Evolutionary conservation across 495 filamentous ascomycete genomes (phyloP), one percentile per base, ranked within the genome.

Genomic region (Penicillium samsonianum): DNA sequence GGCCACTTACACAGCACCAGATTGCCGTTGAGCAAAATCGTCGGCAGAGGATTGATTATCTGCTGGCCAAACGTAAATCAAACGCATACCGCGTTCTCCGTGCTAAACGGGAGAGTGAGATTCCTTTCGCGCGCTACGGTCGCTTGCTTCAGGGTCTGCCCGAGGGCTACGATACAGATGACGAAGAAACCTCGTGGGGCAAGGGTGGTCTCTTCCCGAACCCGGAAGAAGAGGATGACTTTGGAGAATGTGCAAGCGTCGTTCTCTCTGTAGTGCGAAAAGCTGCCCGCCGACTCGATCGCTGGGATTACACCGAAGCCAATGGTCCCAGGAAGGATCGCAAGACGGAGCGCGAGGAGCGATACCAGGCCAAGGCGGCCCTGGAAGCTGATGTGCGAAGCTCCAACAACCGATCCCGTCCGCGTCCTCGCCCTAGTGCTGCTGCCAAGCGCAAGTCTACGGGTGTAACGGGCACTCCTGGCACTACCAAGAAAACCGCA

Each of bases 1-100:
- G 94, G 6, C 93, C 92, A 4, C 81, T 96, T 19, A 98, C 94
- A 1, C 88, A 90, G 10, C 94, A 98, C 70, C 94, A 98, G 65
- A 78, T 96, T 28, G 94, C 92, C 8, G 90, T 98, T 4, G 91
- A 96, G 63, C 84, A 87, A 45, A 96, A 96, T 67, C 83, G 95
- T 9, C 89, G 86, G 37, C 86, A 94, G 69, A 88, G 91, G 14
- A 90, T 96, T 41, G 88, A 96, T 50, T 90, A 94, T 64, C 86
- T 94, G 43, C 82, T 98, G 30, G 86, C 88, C 19, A 89, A 89
- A 42, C 75, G 91, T 33, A 84, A 82, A 56, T 78, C 73, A 49
- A 77, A 84, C 53, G 84, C 88, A 53, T 85, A 85, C 58, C 73
- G 77, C 33, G 74, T 87, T 4, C 82, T 89, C 12, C 85, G 74